Evolutionary conservation across 805 yeast genomes (phyloP), one percentile per base, ranked within the genome.

Genomic region (Kodamaea fukazawae): DNA sequence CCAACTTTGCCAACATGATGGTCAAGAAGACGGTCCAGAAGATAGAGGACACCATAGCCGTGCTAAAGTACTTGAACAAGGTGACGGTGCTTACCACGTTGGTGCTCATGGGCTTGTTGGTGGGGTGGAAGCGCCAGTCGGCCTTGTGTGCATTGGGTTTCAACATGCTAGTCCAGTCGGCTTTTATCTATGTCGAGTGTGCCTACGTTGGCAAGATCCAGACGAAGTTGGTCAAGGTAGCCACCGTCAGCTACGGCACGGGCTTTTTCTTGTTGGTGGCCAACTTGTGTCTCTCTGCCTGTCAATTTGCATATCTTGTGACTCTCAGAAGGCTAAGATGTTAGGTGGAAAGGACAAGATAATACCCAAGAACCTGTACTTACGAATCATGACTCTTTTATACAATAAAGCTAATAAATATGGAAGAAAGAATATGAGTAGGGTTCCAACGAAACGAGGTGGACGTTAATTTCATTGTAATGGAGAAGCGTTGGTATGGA

Each of bases 241-340:
- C 32, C 30, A 18, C 14, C n/a, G 31, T 38, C 11, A 4, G 23
- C 11, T 25, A 2, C 18, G 42, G 42, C 20, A 7, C 22, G 18
- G 42, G 42, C 3, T 38, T 15, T 22, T 32, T 20, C n/a, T 16
- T 38, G 25, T 16, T 38, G 33, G 15, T 32, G 5, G 23, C 18
- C 10, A 26, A 28, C 28, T 17, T 28, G 33, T 11, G n/a, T 12
- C 11, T 38, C 7, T 14, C 35, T 10, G 10, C 29, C 15, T 22
- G 22, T 13, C 41, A 38, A 29, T 38, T 38, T 25, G 32, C 11
- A 14, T 32, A 38, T 27, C 32, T 29, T 14, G 22, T 30, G 29
- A 5, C 18, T n/a, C n/a, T n/a, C n/a, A n/a, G n/a, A n/a, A n/a
- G n/a, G n/a, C n/a, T n/a, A n/a, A n/a, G n/a, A n/a, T n/a, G n/a